phyloP scores from a whole-genome alignment of 1,284 basidiomycete species.

The Ustilago vetiveriae region DNA sequence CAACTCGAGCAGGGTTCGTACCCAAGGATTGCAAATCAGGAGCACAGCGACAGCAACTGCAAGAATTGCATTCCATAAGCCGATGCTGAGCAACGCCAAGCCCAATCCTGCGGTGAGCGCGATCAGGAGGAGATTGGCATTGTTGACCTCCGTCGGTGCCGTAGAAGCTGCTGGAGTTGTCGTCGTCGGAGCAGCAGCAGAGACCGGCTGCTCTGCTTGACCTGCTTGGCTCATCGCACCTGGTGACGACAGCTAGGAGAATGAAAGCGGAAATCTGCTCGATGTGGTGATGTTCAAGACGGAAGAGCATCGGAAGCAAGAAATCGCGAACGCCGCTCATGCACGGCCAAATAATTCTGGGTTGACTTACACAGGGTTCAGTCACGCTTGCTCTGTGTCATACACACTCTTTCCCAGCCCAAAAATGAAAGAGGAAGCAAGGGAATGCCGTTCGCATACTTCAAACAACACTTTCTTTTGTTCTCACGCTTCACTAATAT shows the following conservation, averaged over 20 bases:
- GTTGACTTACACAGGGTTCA: background rate
- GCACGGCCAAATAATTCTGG: background rate
- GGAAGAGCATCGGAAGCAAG: background rate
- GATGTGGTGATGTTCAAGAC: background rate
- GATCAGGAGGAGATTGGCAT: constrained; percentile 22
- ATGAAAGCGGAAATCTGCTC: too few species aligned
- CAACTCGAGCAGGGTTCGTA: constrained; percentile 59
- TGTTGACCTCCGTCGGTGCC: constrained; percentile 12
- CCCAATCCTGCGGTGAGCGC: constrained; percentile 35
- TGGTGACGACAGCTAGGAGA: background rate
- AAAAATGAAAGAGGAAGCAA: background rate
- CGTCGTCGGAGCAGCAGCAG: constrained; percentile 5
- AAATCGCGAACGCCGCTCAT: too few species aligned
- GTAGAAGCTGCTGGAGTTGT: background rate
- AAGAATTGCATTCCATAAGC: constrained; percentile 38
- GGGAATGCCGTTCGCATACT: too few species aligned
- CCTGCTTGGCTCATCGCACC: constrained; percentile 6
- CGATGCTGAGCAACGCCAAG: constrained; percentile 32
- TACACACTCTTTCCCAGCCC: background rate
- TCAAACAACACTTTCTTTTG: too few species aligned
- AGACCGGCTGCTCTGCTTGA: constrained; percentile 9
- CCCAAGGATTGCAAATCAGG: constrained; percentile 58
- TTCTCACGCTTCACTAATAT: background rate
- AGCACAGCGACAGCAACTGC: constrained; percentile 31
- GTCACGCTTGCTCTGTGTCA: background rate